These are phyloP conservation scores for Spathaspora girioi DNA, from an alignment of 805 yeast species.

Conservation along the genomic window DNA sequence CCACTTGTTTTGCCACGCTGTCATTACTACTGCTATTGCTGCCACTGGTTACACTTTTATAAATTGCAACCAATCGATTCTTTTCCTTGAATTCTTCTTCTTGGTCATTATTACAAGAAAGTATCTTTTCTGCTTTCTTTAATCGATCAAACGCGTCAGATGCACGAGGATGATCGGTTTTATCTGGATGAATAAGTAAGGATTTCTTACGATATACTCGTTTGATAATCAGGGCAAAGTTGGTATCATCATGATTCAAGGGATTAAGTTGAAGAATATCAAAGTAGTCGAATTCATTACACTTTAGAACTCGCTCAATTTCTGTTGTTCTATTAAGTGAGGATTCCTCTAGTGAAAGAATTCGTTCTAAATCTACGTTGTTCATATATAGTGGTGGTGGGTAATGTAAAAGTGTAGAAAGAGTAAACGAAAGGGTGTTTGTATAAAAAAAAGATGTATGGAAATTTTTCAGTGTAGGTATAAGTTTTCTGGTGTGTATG, in stretches of 20 bases:
- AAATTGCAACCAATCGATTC: slow-evolving; percentile 25
- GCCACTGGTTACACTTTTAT: slow-evolving; percentile 10
- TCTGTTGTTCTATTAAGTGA: slow-evolving; percentile 45
- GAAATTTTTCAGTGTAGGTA: neutral
- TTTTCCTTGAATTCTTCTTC: slow-evolving; percentile 8
- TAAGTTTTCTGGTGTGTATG: neutral
- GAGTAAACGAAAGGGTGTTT: neutral
- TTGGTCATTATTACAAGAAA: slow-evolving; percentile 18
- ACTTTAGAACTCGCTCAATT: slow-evolving; percentile 48
- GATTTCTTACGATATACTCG: slow-evolving; percentile 55
- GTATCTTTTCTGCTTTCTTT: slow-evolving; percentile 47
- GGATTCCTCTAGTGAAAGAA: slow-evolving; percentile 21
- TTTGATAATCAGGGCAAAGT: slow-evolving; percentile 25
- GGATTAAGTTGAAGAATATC: slow-evolving; percentile 46
- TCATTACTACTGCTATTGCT: too few species aligned
- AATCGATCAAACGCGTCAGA: slow-evolving; percentile 60
- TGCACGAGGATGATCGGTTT: slow-evolving; percentile 51
- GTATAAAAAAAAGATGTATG: neutral
- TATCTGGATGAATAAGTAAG: slow-evolving; percentile 67
- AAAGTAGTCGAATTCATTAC: slow-evolving; percentile 51
- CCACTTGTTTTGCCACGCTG: slow-evolving; percentile 39
- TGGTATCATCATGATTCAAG: slow-evolving; percentile 13
- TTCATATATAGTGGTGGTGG: slow-evolving; percentile 8
- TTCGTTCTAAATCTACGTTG: slow-evolving; percentile 13
- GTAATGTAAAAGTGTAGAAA: neutral